phyloP scores from a whole-genome alignment of 2,329 filamentous ascomycete genomes.

The Falciphora oryzae region DNA sequence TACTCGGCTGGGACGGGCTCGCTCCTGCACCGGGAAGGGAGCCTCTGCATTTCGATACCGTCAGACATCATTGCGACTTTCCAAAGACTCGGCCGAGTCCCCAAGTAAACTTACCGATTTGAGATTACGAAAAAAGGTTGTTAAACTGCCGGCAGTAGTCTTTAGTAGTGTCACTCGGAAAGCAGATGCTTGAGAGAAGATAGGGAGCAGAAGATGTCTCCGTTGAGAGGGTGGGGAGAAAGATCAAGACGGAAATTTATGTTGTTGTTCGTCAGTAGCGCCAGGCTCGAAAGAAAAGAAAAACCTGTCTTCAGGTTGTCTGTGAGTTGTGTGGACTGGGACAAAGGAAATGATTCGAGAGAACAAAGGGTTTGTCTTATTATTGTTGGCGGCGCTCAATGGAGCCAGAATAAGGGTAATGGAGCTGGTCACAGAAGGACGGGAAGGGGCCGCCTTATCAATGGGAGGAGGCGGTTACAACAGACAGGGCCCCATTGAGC shows the following conservation, averaged over 20 bases:
- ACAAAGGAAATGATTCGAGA: not conserved
- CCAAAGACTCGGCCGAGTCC: not conserved
- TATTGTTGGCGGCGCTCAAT: not conserved
- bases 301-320: not conserved
- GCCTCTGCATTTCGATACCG: not conserved
- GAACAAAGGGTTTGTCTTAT: not conserved
- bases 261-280: not conserved
- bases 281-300: not conserved
- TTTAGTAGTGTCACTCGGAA: not conserved
- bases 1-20: no score
- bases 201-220: no score
- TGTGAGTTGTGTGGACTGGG: not conserved
- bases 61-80: not conserved
- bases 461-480: not conserved
- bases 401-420: not conserved
- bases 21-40: not conserved
- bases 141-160: not conserved
- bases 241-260: not conserved
- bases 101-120: not conserved
- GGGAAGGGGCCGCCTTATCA: not conserved
- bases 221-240: no score
- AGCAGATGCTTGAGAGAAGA: no score
- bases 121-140: not conserved
- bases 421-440: not conserved
- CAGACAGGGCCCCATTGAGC: not conserved